Base-by-base conservation (phyloP, 2,329 filamentous ascomycete genomes). In the Hypoxylon sp. region DNA sequence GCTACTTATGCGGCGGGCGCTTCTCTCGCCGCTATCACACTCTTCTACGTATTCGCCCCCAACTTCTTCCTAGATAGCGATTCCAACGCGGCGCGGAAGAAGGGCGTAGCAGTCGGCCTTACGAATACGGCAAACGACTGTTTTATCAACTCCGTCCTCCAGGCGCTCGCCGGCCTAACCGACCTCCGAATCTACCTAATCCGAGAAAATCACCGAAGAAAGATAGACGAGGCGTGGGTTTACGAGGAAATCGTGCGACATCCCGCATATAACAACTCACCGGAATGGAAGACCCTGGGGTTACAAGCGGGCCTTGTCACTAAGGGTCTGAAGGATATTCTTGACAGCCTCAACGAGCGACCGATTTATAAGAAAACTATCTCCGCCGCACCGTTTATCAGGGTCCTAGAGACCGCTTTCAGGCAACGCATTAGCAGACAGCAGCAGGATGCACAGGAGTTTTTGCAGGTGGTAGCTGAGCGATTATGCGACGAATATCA, bases 371-470 rank as follows among this genome's bases (percentile, higher is more conserved):
- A 90, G 77, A 99, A 98, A 84, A 96, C 93, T 0, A 97, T 98
- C 60, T 94, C 93, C 14, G 94, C 95, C 2, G 87, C 89, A n/a
- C 86, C 87, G 0, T 98, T 99, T 77, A 91, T 99, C 46, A 85
- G 87, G 69, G 91, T 92, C 0, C 84, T 99, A 56, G 96, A 99
- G 81, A 84, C 85, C 30, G 94, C 95, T 0, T 99, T 98, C 76
- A 89, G 89, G 61, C 95, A 97, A 75, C 90, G 93, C 74, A 97
- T 99, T 74, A 98, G 93, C 77, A 87, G 95, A 59, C 93, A 96
- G 77, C 96, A 99, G 80, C 96, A 99, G 80, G 96, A 99, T 82
- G 96, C 96, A 10, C 96, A 99, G 77, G 96, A 99, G 79, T 98
- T 99, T 70, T 81, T 99, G 61, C 96, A 99, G 81, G 91, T 98